Evolutionary conservation across 306 rosid genomes (phyloP), one percentile per base, ranked within the genome.

Genomic region (Quercus bicolor): DNA sequence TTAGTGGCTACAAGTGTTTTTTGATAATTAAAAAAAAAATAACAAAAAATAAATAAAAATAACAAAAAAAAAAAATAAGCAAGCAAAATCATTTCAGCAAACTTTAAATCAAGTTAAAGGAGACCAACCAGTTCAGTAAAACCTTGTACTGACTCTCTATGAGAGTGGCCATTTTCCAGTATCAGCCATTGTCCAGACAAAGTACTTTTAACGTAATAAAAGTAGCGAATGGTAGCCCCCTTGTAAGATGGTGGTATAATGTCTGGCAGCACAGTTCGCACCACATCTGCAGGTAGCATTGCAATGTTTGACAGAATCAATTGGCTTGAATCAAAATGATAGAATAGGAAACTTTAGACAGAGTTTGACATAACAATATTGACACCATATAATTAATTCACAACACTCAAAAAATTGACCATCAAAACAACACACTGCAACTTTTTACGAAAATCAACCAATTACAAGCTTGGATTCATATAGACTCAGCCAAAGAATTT

Each of bases 181-280:
- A 82, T 84, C 81, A 93, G 83, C 99, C 98, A 93, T 77, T 88
- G 91, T 80, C 97, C 98, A 10, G 81, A 77, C 76, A 91, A 77
- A 79, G 90, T 74, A 75, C 93, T 87, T 86, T 81, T 90, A 80
- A 89, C 94, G 82, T 87, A 89, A 79, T 96, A 96, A 84, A 96
- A 84, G 83, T 91, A 96, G 55, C 97, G 98, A 82, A 96, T 88
- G 60, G 94, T 86, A 45, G 98, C 89, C 80, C 99, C 98, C 90
- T 90, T 96, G 93, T 91, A 96, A 1, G 99, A 96, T 48, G 98
- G 99, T 56, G 99, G 99, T 80, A 93, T 89, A 81, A 86, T 31
- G 75, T 72, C 79, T 61, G 99, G 96, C 73, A 96, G 83, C 76
- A 57, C 70, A 1, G 88, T 80, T 71, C 93, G 88, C 65, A 96